Conservation (phyloP, 148 eudicot genomes). For the Linanthus parryae region DNA sequence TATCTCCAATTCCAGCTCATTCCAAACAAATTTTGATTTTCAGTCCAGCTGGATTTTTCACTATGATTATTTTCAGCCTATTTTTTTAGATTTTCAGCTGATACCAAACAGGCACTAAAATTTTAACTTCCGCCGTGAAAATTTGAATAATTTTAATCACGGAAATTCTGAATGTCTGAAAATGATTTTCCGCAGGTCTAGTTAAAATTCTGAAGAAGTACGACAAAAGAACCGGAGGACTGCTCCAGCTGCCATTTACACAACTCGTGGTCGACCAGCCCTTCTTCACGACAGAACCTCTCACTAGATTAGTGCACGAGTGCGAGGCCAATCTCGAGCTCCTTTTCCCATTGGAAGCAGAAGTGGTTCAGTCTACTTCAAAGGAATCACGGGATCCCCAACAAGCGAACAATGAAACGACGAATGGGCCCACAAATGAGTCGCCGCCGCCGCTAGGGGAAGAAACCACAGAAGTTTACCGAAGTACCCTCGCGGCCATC, state of each 20-base stretch:
- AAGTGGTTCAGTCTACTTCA: conserved; percentile 58
- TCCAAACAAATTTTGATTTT: too few relatives aligned
- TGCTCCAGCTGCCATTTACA: conserved; percentile 71
- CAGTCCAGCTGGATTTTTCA: too few relatives aligned
- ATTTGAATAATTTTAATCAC: too few relatives aligned
- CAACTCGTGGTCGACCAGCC: conserved; percentile 79
- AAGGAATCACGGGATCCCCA: conserved; percentile 13
- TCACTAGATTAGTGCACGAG: conserved; percentile 69
- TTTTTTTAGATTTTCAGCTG: too few relatives aligned
- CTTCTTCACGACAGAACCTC: conserved; percentile 83
- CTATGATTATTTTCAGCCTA: too few relatives aligned
- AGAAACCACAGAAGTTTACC: conserved; percentile 44
- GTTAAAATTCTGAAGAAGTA: conserved; percentile 86
- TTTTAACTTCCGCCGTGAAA: too few relatives aligned
- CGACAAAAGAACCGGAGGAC: conserved; percentile 87
- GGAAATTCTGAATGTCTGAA: too few relatives aligned
- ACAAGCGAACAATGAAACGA: conserved; percentile 19
- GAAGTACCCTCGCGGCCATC: conserved; percentile 74
- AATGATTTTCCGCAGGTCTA: conserved; percentile 74
- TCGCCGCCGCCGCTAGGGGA: conserved; percentile 41
- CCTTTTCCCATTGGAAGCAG: conserved; percentile 84
- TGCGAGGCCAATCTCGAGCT: conserved; percentile 86
- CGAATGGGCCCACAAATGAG: conserved; percentile 25
- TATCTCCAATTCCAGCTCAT: too few relatives aligned
- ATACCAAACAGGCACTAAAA: too few relatives aligned